Base-by-base conservation (phyloP, 2,329 filamentous ascomycete genomes). In the Paraconiothyrium brasiliense region DNA sequence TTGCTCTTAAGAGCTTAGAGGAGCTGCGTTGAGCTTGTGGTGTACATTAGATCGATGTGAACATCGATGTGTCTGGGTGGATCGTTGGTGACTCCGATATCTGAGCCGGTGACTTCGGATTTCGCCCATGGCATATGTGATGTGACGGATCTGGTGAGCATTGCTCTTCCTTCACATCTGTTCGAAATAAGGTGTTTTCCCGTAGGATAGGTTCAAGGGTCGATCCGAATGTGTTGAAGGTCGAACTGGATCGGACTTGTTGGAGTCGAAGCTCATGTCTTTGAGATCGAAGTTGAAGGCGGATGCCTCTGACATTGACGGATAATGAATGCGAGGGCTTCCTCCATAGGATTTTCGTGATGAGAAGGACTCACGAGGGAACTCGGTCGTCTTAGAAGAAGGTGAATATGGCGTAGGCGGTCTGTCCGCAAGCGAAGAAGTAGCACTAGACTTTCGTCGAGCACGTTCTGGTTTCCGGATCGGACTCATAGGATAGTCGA, bases 361-460 rank as follows among this genome's bases (percentile, higher is more conserved):
- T 11, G 66, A 63, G 50, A 66, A 67, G 22, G 75, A 72, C 13
- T 62, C 67, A 59, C 71, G 57, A 27, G 67, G 67, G 63, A 71
- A 75, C 14, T 77, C 74, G 54, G 65, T 64, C 22, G 65, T 67
- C 58, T 70, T 68, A 4, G 75, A 75, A 22, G 68, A 67, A n/a
- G 77, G 77, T 14, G 76, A 78, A 62, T 78, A 79, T 2, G 77
- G 77, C 30, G 77, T 79, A 10, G 76, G 77, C 58, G 77, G 77
- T 52, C 77, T 69, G 59, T 79, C 76, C 8, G 74, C 73, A 39
- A 78, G 64, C 9, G 73, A 76, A 8, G 71, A 76, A 32, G 64
- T 62, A 32, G 74, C 69, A 59, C 76, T 78, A 14, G 75, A 78
- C 68, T 77, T 78, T 50, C 76, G 73, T 37, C 71, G 75, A 41